Evolutionary conservation across 2,329 filamentous ascomycete species (phyloP), one percentile per base, ranked within the genome.

Genomic region (Fusarium phyllophilum): DNA sequence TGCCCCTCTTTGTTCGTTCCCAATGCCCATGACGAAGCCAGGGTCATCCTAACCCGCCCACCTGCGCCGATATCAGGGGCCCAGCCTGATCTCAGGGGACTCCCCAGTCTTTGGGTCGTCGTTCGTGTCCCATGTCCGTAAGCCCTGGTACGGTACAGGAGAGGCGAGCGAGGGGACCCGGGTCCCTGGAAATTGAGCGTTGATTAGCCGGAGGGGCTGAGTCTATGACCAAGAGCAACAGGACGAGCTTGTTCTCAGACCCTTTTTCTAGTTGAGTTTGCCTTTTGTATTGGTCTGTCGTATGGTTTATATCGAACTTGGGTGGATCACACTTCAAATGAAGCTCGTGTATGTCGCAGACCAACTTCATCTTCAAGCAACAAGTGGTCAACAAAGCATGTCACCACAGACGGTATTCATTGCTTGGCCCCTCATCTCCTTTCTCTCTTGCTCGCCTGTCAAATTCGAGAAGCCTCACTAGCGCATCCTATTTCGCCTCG

Each of bases 161-260:
- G 34, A 39, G 51, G 18, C 34, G 34, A 29, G 51, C 34, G 51
- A 55, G 51, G 55, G 41, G 55, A 49, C 41, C 68, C 68, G 70
- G 56, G 65, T 77, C 72, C 78, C 74, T 78, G 70, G 77, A 78
- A 78, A 70, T 77, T 73, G 56, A 70, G 62, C 60, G 71, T 72
- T 67, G 70, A 69, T 62, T 65, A 63, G 31, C 46, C 63, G 62
- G 62, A 62, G 65, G 63, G 60, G 60, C 65, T 67, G 58, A 44
- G 48, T 9, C 51, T 55, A 22, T 55, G 24, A 55, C 51, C 34
- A 22, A 39, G 51, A 39, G 20, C 45, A 67, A 46, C 34, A 65
- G 65, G 33, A 48, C 9, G 13, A 52, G 31, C 31, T 67, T 68
- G 51, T 51, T 67, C 22, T 41, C 51, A 55, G 51, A 55, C 51